Conservation (phyloP, 1,139 yeast species). For the Trichomonascaceae sp. region DNA sequence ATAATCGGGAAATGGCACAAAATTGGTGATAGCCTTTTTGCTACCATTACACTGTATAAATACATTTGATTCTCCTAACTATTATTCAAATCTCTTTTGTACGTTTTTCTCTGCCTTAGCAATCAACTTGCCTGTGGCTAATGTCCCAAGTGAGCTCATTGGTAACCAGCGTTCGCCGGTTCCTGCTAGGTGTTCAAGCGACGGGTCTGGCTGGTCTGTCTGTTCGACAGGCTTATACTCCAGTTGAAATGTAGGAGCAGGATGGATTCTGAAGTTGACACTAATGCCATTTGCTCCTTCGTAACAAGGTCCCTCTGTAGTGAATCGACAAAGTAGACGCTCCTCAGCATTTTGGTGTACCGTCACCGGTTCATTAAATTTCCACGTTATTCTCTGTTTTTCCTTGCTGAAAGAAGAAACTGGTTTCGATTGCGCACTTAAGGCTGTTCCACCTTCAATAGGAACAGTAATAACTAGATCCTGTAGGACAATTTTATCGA, state of each 20-base stretch:
- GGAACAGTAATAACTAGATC: conserved; percentile 64
- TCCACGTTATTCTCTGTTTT: conserved; percentile 81
- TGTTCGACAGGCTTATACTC: conserved; percentile 1
- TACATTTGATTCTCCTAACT: background rate
- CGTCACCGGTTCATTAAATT: conserved; percentile 46
- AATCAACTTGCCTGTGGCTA: conserved; percentile 19
- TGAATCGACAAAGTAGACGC: conserved; percentile 34
- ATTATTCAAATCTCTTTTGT: conserved; percentile 11
- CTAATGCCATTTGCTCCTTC: conserved; percentile 31
- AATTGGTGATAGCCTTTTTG: conserved; percentile 5
- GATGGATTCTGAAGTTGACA: conserved; percentile 22
- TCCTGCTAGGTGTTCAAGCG: conserved; percentile 8
- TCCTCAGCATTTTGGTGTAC: conserved; percentile 66
- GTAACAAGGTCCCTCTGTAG: conserved; percentile 30
- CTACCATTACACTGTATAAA: background rate
- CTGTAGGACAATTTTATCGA: conserved; percentile 37
- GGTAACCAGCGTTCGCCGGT: conserved; percentile 15
- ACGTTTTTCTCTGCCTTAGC: conserved; percentile 24
- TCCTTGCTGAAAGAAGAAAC: conserved; percentile 85
- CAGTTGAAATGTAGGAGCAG: conserved; percentile 9
- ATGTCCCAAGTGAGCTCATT: conserved; percentile 14
- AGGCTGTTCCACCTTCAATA: conserved; percentile 43
- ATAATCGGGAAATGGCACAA: conserved; percentile 8
- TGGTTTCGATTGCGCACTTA: conserved; percentile 80
- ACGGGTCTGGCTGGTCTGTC: conserved; percentile 3